A percentile compares a stretch with the other conserved stretches of the same genome.
These are phyloP conservation scores for Citrus inodora DNA, from an alignment of 345 rosid genomes.

Conservation along the genomic window DNA sequence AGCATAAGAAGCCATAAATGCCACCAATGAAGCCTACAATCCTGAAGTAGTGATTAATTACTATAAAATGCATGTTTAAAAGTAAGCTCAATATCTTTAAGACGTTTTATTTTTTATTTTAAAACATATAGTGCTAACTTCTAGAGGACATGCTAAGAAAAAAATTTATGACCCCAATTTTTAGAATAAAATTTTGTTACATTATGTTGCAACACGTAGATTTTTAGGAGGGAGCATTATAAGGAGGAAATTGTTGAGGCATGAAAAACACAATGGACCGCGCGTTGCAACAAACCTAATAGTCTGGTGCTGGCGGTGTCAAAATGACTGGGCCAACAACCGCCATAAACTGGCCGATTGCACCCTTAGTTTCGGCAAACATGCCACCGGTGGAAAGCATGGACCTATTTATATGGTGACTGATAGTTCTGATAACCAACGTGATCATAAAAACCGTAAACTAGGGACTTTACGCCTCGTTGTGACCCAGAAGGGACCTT, in stretches of 20 bases:
- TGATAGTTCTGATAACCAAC: slow-evolving; percentile 34
- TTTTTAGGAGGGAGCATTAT: slow-evolving; percentile 15
- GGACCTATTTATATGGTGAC: slow-evolving; percentile 60
- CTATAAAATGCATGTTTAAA: slow-evolving; percentile 14
- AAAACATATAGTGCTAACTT: no score
- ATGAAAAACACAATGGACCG: background rate
- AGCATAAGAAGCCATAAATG: slow-evolving; percentile 32
- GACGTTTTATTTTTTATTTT: no score
- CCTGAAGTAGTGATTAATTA: slow-evolving; percentile 24
- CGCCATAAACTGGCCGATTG: slow-evolving; percentile 59
- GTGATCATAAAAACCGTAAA: slow-evolving; percentile 44
- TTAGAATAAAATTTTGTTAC: no score
- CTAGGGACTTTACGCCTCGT: slow-evolving; percentile 76
- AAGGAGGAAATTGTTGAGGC: slow-evolving; percentile 21
- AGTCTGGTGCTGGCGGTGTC: slow-evolving; percentile 68
- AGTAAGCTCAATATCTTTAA: slow-evolving; percentile 11
- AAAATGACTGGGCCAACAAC: slow-evolving; percentile 40
- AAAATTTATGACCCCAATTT: no score
- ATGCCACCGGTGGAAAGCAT: slow-evolving; percentile 52
- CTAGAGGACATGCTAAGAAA: no score
- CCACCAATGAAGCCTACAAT: slow-evolving; percentile 24
- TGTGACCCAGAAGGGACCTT: slow-evolving; percentile 56
- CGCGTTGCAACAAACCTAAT: slow-evolving; percentile 44
- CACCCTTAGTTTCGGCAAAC: slow-evolving; percentile 65
- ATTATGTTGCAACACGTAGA: background rate